Evolutionary conservation across 1,284 basidiomycete genomes (phyloP).

Genomic region (Wallemia hederae): DNA sequence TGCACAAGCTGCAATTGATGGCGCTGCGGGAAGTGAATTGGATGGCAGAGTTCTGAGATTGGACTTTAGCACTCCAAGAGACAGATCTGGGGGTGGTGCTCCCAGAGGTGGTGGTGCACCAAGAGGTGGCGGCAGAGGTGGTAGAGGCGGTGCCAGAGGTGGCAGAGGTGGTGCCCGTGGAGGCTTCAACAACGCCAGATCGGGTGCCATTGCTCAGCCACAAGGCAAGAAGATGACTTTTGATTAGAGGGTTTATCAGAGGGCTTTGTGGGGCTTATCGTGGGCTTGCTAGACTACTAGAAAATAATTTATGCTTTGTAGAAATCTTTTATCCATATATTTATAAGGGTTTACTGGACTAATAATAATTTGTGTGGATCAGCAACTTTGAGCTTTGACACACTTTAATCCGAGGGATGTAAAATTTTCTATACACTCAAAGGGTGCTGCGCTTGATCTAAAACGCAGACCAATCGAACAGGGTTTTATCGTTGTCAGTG

Average conservation of each 20-base stretch:
- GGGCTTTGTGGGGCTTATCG: too few species aligned
- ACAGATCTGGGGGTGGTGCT: conserved; percentile 17
- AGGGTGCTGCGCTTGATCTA: too few species aligned
- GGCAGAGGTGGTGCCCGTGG: conserved; percentile 17
- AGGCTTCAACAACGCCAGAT: conserved; percentile 22
- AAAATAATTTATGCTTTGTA: neutral
- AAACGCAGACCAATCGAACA: too few species aligned
- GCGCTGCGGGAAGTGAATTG: conserved; percentile 41
- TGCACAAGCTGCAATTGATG: conserved; percentile 53
- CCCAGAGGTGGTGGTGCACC: conserved; percentile 8
- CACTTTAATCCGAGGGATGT: too few species aligned
- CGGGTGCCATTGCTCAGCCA: conserved; percentile 39
- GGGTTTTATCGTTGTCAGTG: too few species aligned
- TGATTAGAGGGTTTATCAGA: conserved; percentile 17
- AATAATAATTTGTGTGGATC: too few species aligned
- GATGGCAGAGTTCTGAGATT: conserved; percentile 55
- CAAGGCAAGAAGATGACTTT: conserved; percentile 64
- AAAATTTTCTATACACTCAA: too few species aligned
- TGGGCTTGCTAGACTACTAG: too few species aligned
- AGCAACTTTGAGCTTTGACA: too few species aligned
- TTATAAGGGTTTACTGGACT: neutral
- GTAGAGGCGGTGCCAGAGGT: conserved; percentile 18
- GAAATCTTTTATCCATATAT: neutral
- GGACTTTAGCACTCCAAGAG: conserved; percentile 70
- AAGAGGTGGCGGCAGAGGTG: conserved; percentile 11